phyloP scores from a whole-genome alignment of 495 filamentous ascomycete genomes.

The Polyplosphaeria fusca region DNA sequence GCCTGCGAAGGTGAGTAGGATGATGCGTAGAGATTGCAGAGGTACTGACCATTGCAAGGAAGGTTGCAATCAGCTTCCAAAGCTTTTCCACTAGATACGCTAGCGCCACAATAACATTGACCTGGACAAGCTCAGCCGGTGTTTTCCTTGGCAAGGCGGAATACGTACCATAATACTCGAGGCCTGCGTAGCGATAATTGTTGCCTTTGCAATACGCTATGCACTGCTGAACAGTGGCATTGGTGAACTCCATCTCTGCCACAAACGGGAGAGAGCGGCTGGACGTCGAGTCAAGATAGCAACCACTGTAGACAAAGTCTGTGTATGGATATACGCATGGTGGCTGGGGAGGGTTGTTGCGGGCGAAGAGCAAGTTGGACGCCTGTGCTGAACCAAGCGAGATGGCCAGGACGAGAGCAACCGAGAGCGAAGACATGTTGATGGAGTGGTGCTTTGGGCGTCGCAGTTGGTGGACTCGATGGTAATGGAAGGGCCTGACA shows the following conservation, averaged over 20 bases:
- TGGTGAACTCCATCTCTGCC: slow-evolving; percentile 38
- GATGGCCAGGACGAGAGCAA: neutral
- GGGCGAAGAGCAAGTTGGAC: slow-evolving; percentile 4
- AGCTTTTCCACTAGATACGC: slow-evolving; percentile 34
- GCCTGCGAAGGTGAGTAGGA: neutral
- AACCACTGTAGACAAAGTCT: slow-evolving; percentile 52
- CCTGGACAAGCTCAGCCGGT: slow-evolving; percentile 2
- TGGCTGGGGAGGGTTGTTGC: slow-evolving; percentile 25
- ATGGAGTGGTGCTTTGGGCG: too few species aligned
- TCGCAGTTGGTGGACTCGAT: too few species aligned
- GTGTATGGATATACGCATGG: slow-evolving; percentile 44
- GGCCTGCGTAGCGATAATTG: slow-evolving; percentile 53
- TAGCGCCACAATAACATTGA: slow-evolving; percentile 54
- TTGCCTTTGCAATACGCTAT: slow-evolving; percentile 54
- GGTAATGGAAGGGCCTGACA: too few species aligned
- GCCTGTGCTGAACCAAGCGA: neutral
- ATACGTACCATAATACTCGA: slow-evolving; percentile 49
- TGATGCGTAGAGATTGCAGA: neutral
- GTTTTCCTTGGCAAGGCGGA: too few species aligned
- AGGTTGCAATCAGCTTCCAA: slow-evolving; percentile 46
- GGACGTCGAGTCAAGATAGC: slow-evolving; percentile 42
- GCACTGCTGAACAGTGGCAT: slow-evolving; percentile 53
- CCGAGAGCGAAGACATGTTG: neutral
- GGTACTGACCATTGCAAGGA: slow-evolving; percentile 44
- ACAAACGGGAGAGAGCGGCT: slow-evolving; percentile 45